Conservation (phyloP, 495 filamentous ascomycete genomes). For the Neurospora africana region DNA sequence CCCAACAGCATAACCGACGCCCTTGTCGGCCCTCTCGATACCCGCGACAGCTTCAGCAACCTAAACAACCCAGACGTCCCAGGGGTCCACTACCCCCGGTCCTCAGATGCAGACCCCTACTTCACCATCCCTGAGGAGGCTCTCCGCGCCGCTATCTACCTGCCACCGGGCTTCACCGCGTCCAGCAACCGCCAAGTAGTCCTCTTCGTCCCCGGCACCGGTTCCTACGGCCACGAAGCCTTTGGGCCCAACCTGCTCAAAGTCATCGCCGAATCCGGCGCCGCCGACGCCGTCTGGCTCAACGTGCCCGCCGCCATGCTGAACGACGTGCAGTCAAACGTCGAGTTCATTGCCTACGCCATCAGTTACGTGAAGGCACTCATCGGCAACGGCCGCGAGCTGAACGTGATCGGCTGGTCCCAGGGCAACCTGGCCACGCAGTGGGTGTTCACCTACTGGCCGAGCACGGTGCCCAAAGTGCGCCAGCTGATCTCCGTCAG, state of each 20-base stretch:
- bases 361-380: conserved; percentile 34
- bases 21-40: not conserved
- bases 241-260: conserved; percentile 36
- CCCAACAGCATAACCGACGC: not conserved
- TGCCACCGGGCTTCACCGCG: not conserved
- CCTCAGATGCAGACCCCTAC: not conserved
- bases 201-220: conserved; percentile 39
- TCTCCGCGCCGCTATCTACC: not conserved
- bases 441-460: conserved; percentile 47
- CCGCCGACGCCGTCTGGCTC: conserved; percentile 39
- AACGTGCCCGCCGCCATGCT: conserved; percentile 34
- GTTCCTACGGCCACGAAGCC: conserved; percentile 25
- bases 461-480: conserved; percentile 24
- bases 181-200: conserved; percentile 5
- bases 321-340: conserved; percentile 32
- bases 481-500: conserved; percentile 35
- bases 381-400: conserved; percentile 18
- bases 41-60: not conserved
- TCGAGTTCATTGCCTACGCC: conserved; percentile 33
- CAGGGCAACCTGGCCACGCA: conserved; percentile 38
- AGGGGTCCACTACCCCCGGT: not conserved
- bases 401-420: conserved; percentile 38
- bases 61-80: not conserved
- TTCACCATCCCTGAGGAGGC: not conserved
- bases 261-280: conserved; percentile 19